phyloP scores from a whole-genome alignment of 2,329 filamentous ascomycete species.

The Magnaporthiopsis poae region DNA sequence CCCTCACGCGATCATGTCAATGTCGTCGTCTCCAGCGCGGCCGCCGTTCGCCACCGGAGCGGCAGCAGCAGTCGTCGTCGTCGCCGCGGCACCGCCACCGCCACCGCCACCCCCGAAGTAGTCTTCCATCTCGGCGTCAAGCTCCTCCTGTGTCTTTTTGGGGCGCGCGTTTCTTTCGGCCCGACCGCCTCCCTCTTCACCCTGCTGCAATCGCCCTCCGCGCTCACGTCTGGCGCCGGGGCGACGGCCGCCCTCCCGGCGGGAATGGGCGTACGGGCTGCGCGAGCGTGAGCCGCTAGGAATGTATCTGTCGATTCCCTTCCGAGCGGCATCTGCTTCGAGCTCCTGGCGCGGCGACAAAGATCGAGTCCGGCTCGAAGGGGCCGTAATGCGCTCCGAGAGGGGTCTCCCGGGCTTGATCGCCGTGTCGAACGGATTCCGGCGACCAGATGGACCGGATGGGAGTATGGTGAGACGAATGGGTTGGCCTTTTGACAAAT shows the following conservation, averaged over 20 bases:
- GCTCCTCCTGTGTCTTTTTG: constrained; percentile 80
- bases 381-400: constrained; percentile 50
- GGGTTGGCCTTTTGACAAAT: constrained; percentile 51
- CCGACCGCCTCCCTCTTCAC: constrained; percentile 21
- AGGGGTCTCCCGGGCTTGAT: constrained; percentile 47
- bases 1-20: constrained; percentile 20
- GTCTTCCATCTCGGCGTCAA: constrained; percentile 94
- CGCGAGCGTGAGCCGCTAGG: constrained; percentile 51
- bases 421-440: constrained; percentile 47
- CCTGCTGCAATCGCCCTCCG: constrained; percentile 26
- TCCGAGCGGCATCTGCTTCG: constrained; percentile 48
- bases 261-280: constrained; percentile 42
- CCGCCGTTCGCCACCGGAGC: constrained; percentile 20
- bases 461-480: constrained; percentile 64
- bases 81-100: constrained; percentile 25
- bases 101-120: constrained; percentile 60
- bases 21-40: constrained; percentile 23
- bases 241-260: constrained; percentile 34
- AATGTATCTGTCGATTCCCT: constrained; percentile 70
- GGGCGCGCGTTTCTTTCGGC: constrained; percentile 46
- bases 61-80: constrained; percentile 16
- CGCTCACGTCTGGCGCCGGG: constrained; percentile 30
- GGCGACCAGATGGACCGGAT: constrained; percentile 29
- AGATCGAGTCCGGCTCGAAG: constrained; percentile 53
- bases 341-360: constrained; percentile 37